These are phyloP conservation scores for Anethum foeniculum DNA, from an alignment of 140 eudicot genomes.

Conservation along the genomic window DNA sequence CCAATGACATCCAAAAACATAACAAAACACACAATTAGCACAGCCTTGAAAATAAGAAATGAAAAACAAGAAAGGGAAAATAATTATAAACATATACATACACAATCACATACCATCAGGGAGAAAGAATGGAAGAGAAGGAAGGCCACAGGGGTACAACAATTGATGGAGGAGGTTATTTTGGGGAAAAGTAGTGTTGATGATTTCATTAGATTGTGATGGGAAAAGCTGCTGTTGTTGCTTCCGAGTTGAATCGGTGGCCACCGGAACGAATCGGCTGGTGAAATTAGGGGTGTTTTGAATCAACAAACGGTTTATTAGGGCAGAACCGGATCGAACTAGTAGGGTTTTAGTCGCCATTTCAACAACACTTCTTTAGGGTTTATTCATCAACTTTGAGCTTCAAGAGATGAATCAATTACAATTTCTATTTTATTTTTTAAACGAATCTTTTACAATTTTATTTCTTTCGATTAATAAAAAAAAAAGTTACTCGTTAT, in stretches of 20 bases:
- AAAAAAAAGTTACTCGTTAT: too few species aligned
- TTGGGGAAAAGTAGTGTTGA: conserved; percentile 18
- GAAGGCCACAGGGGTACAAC: conserved; percentile 63
- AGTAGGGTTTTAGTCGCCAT: conserved; percentile 82
- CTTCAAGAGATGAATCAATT: too few species aligned
- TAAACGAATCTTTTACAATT: too few species aligned
- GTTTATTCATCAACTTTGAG: background rate
- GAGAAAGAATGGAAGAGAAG: conserved; percentile 61
- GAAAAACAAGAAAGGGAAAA: background rate
- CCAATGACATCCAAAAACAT: background rate
- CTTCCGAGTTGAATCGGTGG: conserved; percentile 21
- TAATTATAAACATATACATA: background rate
- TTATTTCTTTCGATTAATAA: too few species aligned
- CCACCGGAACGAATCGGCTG: conserved; percentile 16
- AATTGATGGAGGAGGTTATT: conserved; percentile 30
- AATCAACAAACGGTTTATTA: conserved; percentile 28
- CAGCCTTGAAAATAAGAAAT: background rate
- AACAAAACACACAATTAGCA: background rate
- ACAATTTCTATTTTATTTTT: too few species aligned
- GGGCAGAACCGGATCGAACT: conserved; percentile 54
- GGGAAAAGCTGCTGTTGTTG: conserved; percentile 14
- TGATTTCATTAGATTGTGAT: conserved; percentile 19
- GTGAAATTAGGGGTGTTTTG: conserved; percentile 4
- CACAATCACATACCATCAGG: conserved; percentile 60
- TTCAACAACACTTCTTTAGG: background rate